Evolutionary conservation across 2,329 filamentous ascomycete species (phyloP).

Genomic region (Colletotrichum sp.): DNA sequence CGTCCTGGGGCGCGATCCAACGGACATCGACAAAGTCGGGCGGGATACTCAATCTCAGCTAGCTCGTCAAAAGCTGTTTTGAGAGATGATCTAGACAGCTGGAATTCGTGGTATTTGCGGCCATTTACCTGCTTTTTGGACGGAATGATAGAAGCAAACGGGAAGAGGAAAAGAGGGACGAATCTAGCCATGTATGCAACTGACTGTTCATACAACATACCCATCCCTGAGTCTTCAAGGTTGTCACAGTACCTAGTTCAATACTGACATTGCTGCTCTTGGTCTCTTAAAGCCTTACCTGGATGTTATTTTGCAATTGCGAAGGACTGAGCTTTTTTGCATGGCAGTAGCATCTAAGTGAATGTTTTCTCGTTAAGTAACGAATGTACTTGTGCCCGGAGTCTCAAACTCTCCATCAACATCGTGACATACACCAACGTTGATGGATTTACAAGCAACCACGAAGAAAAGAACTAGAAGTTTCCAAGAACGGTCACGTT

Average conservation of each 20-base stretch:
- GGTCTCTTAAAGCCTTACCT: no score
- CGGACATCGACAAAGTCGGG: not conserved
- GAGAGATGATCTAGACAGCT: not conserved
- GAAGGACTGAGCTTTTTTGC: no score
- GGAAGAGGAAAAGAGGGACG: no score
- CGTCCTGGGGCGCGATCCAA: not conserved
- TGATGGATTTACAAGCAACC: not conserved
- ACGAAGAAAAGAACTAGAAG: not conserved
- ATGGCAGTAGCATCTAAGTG: not conserved
- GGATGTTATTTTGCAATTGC: no score
- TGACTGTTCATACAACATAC: no score
- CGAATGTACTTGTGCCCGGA: not conserved
- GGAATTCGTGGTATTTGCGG: fast-evolving
- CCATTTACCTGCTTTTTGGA: no score
- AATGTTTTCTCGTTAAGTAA: not conserved
- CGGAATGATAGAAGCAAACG: no score
- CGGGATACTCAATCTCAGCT: not conserved
- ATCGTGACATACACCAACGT: not conserved
- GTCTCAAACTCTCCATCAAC: not conserved
- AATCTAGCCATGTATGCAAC: no score
- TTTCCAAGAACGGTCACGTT: not conserved
- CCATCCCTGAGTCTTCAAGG: no score
- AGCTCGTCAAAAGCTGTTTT: not conserved
- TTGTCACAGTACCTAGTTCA: no score
- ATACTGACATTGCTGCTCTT: fast-evolving